Evolutionary conservation across 352 stramenopile genomes (phyloP), one percentile per base, ranked within the genome.

Genomic region (Phytophthora podocarpi): DNA sequence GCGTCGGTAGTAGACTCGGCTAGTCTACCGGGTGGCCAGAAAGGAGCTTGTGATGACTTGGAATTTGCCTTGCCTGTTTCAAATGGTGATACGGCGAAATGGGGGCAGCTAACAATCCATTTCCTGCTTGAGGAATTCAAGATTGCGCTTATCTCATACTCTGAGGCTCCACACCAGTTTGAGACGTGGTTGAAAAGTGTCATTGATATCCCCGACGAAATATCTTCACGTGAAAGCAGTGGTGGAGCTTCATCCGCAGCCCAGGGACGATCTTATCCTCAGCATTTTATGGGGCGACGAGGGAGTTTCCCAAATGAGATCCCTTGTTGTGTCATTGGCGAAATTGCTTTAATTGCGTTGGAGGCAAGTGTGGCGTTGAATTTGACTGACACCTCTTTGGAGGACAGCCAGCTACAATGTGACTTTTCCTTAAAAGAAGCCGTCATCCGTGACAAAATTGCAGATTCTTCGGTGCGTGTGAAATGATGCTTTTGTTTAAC

Each of bases 171-270:
- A 13, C 69, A 80, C 21, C 50, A 82, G 31, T 81, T 87, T 37
- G 78, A 87, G 46, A 60, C 60, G 18, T 85, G 73, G 78, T 76
- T 87, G 71, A 84, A 82, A 60, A 71, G 54, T 43, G 50, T 60
- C 23, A 64, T 76, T 27, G 65, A 76, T 45, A 67, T 71, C 21
- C 45, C 57, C 20, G 70, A 78, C 20, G 70, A 78, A 40, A 53
- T 67, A 27, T 78, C 58, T 12, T 78, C 62, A 52, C 62, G 67
- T 26, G 70, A 76, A 57, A 78, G 52, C 24, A 71, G 54, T 54
- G 56, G 65, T 37, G 65, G 50, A 28, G 54, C 59, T 50, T 71
- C 53, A 47, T 72, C 37, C 9, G 50, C 55, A 49, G 16, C 53
- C 8, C 68, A 71, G 5, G 48, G 51, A 16, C 54, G 55, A 40